Conservation (phyloP, 257 asterid genomes). For the Plantago ovata region DNA sequence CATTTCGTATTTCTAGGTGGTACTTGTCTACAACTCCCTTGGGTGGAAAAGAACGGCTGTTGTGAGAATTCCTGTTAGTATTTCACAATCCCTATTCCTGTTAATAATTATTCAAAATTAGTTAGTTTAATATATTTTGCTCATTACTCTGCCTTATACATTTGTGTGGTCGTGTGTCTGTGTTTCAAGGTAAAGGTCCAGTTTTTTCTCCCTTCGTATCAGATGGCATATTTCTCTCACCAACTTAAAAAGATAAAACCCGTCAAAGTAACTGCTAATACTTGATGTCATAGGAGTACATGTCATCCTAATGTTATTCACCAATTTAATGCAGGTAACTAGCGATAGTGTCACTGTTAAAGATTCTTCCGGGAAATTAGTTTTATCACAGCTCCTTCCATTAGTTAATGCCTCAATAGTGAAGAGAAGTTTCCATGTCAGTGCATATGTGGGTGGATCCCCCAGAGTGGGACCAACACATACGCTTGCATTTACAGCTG, state of each 20-base stretch:
- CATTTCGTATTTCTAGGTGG: constrained; percentile 43
- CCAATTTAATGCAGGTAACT: constrained; percentile 55
- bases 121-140: background rate
- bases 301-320: constrained; percentile 6
- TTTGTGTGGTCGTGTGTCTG: too few species aligned
- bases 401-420: constrained; percentile 54
- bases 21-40: constrained; percentile 77
- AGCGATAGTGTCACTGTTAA: constrained; percentile 49
- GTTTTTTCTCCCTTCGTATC: too few species aligned
- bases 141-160: constrained; percentile 1
- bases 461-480: constrained; percentile 44
- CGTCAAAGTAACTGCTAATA: background rate
- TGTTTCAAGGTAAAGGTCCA: too few species aligned
- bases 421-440: constrained; percentile 46
- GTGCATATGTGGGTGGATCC: constrained; percentile 57
- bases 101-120: background rate
- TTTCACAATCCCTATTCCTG: constrained; percentile 11
- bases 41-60: constrained; percentile 87
- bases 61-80: constrained; percentile 86
- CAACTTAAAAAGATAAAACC: too few species aligned
- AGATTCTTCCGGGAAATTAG: constrained; percentile 69
- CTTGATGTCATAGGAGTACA: background rate
- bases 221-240: too few species aligned
- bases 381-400: constrained; percentile 70
- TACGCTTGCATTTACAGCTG: constrained; percentile 81